Base-by-base conservation (phyloP, 140 eudicot species). In the Stevia rebaudiana region DNA sequence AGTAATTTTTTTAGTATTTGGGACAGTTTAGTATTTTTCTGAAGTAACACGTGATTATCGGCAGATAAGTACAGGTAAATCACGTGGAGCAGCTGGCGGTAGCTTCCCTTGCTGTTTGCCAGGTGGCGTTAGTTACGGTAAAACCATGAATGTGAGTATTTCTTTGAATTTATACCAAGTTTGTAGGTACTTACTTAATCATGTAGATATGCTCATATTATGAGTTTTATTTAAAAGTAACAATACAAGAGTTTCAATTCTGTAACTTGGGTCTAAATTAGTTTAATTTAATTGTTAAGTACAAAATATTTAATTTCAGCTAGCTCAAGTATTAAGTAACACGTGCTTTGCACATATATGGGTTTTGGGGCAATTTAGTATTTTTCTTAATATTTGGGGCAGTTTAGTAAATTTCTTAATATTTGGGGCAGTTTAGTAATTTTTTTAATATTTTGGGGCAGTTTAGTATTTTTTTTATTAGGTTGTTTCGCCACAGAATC, bases 61-160 rank as follows among this genome's bases (percentile, higher is more conserved):
- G n/a, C n/a, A n/a, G n/a, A n/a, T n/a, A n/a, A n/a, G n/a, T n/a
- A n/a, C n/a, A n/a, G n/a, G n/a, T n/a, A n/a, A n/a, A n/a, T n/a
- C n/a, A n/a, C n/a, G n/a, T 4, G 82, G 86, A 6, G 92, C 88
- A 1, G 76, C 81, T 19, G 65, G 91, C 8, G 78, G 84, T 10
- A 72, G n/a, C n/a, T n/a, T n/a, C n/a, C n/a, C n/a, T n/a, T n/a
- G n/a, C n/a, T n/a, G n/a, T n/a, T n/a, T n/a, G n/a, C n/a, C 94
- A 9, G 95, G 97, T 53, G 79, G 76, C 52, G 56, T 88, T 37
- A 96, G 88, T 73, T 85, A 74, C 73, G 83, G 95, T 84, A 85
- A 88, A 70, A 88, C 88, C 57, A 78, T 92, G 25, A 88, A 83
- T 78, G 98, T 84, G 71, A 84, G 95, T 36, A 16, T 15, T 13